Evolutionary conservation across 805 yeast species (phyloP).

Genomic region (Lipomyces sp.): DNA sequence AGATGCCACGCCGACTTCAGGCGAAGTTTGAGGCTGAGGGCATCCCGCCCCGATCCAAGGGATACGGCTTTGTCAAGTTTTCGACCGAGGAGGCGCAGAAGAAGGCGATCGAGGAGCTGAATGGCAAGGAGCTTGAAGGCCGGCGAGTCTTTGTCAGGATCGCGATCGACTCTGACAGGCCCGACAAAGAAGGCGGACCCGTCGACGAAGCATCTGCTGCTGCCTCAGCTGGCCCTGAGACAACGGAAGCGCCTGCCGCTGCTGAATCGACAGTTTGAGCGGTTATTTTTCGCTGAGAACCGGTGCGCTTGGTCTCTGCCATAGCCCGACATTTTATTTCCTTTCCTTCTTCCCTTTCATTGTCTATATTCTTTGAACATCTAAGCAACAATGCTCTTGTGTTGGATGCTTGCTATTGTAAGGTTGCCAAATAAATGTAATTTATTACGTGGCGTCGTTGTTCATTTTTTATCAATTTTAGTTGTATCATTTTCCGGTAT

Average conservation of each 20-base stretch:
- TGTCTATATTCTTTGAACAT: too few species aligned
- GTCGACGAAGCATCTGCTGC: conserved; percentile 3
- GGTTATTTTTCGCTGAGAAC: too few species aligned
- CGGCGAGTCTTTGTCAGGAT: conserved; percentile 63
- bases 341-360: too few species aligned
- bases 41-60: conserved; percentile 48
- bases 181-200: conserved; percentile 27
- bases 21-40: conserved; percentile 47
- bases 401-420: too few species aligned
- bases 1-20: conserved; percentile 45
- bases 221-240: background rate
- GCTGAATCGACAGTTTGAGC: too few species aligned
- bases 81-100: conserved; percentile 59
- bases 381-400: too few species aligned
- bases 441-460: too few species aligned
- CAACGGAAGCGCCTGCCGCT: too few species aligned
- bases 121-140: conserved; percentile 61
- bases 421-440: too few species aligned
- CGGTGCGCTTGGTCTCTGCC: too few species aligned
- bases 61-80: conserved; percentile 60
- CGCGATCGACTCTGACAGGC: conserved; percentile 56
- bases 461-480: too few species aligned
- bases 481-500: too few species aligned
- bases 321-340: background rate
- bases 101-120: conserved; percentile 66